phyloP scores from a whole-genome alignment of 2,329 filamentous ascomycete species.

The Fusarium concolor region DNA sequence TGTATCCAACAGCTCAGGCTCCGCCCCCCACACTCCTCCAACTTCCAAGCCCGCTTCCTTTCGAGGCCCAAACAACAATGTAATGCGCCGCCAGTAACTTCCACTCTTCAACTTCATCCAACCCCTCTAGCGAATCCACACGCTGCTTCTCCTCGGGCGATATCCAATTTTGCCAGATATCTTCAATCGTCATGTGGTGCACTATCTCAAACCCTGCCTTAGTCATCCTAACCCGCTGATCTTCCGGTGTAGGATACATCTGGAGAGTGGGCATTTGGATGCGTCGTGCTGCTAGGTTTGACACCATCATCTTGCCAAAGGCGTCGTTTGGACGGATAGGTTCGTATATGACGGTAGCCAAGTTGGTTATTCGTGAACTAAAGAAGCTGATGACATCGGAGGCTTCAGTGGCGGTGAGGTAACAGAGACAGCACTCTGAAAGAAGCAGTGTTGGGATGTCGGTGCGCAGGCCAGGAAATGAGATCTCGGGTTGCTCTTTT shows the following conservation, averaged over 20 bases:
- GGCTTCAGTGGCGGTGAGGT: constrained; percentile 76
- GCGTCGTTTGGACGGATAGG: constrained; percentile 85
- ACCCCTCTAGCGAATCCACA: constrained; percentile 81
- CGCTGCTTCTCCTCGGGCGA: constrained; percentile 77
- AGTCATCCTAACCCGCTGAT: constrained; percentile 75
- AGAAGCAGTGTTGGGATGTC: constrained; percentile 83
- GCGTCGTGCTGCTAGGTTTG: constrained; percentile 83
- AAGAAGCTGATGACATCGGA: constrained; percentile 74
- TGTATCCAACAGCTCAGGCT: constrained; percentile 3
- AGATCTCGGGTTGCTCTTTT: constrained; percentile 9
- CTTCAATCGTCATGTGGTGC: constrained; percentile 59
- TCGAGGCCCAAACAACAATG: constrained; percentile 89
- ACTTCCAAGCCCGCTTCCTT: constrained; percentile 46
- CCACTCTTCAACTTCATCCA: constrained; percentile 98
- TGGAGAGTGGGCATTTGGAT: constrained; percentile 88
- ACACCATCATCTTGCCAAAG: constrained; percentile 92
- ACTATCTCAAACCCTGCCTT: constrained; percentile 71
- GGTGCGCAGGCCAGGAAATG: constrained; percentile 59
- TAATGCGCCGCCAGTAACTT: constrained; percentile 88
- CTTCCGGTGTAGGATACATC: constrained; percentile 73
- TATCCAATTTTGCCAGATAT: constrained; percentile 84
- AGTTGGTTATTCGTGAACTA: constrained; percentile 59
- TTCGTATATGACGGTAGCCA: constrained; percentile 84
- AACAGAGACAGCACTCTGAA: constrained; percentile 96
- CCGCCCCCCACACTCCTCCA: constrained; percentile 33